Evolutionary conservation across 208 protist species (phyloP), one percentile per base, ranked within the genome.

Genomic region (Leishmania arabica): DNA sequence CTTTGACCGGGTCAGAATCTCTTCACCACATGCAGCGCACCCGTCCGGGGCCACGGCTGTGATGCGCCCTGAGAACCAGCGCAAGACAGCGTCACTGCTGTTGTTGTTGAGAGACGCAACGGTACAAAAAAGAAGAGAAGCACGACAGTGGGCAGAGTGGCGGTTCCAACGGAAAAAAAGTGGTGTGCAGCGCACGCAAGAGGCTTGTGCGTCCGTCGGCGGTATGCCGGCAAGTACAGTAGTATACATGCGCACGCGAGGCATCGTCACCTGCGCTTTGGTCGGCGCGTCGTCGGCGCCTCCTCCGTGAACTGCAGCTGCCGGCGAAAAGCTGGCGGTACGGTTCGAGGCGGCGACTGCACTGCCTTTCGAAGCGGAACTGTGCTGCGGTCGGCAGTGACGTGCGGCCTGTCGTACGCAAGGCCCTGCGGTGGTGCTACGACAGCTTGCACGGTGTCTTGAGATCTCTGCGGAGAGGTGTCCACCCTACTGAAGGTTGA

Each of bases 201-300:
- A 73, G 69, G 40, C 24, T 19, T 2, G 24, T 54, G 45, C 40
- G 40, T 2, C 45, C 3, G 40, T 31, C 9, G 49, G 45, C 45
- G 6, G 17, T 54, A 45, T 54, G 3, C 42, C 69, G 37, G 45
- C 13, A 73, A 13, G 24, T 53, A 15, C 7, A 49, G 47, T 75
- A 75, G 54, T 82, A 37, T 83, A 83, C 74, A 84, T 80, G 11
- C 1, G 58, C 37, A 42, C 75, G 42, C 47, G 31, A 13, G 58
- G 60, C 37, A 7, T 53, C n/a, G 8, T 85, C 75, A 90, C 68
- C 86, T 85, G 21, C 84, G 88, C 65, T 91, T 91, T 24, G 88
- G 88, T 40, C 88, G 82, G 8, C 85, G 84, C 7, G 88, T 88
- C 21, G 78, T 74, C 24, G 88, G 82, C 27, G 77, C 78, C 17